Base-by-base conservation (phyloP, 139 green algal species). In the Desmodesmus armatus region DNA sequence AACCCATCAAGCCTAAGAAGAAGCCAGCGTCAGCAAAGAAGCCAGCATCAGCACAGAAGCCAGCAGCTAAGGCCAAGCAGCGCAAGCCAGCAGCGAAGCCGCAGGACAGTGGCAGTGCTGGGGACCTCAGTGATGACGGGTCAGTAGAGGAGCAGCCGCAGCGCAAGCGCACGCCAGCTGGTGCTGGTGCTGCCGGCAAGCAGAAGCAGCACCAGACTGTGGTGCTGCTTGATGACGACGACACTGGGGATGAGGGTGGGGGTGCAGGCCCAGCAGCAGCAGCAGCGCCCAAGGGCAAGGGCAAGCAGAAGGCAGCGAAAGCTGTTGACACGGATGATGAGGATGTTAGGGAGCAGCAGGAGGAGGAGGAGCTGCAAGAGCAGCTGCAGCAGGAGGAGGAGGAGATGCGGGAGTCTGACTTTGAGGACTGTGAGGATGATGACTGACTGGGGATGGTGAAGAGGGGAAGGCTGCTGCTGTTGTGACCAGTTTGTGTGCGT, bases 341-440 rank as follows among this genome's bases (percentile, higher is more conserved):
- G 33, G 49, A 47, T 27, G 35, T 81, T 27, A 27, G 39, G n/a
- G 74, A 69, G 21, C 49, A 81, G 49, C 74, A 81, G 49, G 74
- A 44, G 29, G 74, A 58, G 17, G 74, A 81, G 33, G 49, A 81
- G 74, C 21, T 51, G 47, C 33, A 69, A 39, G 49, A 81, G 35
- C n/a, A 62, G 49, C 49, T 51, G 74, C 49, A 81, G 49, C 49
- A 51, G 49, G 74, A 81, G 21, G 51, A 35, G 2, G 31, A 33
- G 1, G 74, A 81, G 19, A 4, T 70, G 49, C 23, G 51, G 23
- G 74, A 81, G 21, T 53, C 33, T 31, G 74, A 81, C 33, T 81
- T 81, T 81, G 74, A 81, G 33, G 74, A 67, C 33, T 17, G 37
- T 33, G 43, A 63, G 49, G 74, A 81, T 69, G 74, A 81, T 29